Percentiles rank a stretch among this genome's conserved stretches.
These are phyloP conservation scores for Suillus sp. DNA, from an alignment of 768 basidiomycete genomes.

Conservation along the genomic window DNA sequence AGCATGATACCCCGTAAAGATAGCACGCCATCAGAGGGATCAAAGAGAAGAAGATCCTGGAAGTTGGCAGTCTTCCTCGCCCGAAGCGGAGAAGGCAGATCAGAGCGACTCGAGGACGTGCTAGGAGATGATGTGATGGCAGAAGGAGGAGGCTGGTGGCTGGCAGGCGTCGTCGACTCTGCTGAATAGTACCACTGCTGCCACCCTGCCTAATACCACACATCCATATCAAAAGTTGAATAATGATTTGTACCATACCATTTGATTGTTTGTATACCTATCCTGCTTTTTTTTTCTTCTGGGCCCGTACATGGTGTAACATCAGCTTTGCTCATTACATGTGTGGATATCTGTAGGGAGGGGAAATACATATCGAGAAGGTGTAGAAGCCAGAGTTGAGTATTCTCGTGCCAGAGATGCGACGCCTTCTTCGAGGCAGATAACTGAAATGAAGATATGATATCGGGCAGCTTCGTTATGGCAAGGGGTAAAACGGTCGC, in stretches of 20 bases:
- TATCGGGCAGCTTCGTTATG: too few species aligned
- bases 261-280: conserved; percentile 34
- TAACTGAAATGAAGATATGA: too few species aligned
- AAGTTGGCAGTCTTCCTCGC: conserved; percentile 45
- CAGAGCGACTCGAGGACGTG: conserved; percentile 32
- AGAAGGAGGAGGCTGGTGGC: conserved; percentile 40
- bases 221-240: conserved; percentile 24
- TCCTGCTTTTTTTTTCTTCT: conserved; percentile 20
- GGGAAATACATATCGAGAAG: too few species aligned
- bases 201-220: conserved; percentile 21
- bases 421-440: too few species aligned
- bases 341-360: too few species aligned
- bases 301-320: conserved; percentile 34
- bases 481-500: too few species aligned
- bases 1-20: conserved; percentile 56
- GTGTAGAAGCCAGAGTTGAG: too few species aligned
- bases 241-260: conserved; percentile 33
- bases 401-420: too few species aligned
- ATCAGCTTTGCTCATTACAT: conserved; percentile 34
- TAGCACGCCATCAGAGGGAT: conserved; percentile 56
- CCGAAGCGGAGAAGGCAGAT: conserved; percentile 30
- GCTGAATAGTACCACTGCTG: conserved; percentile 34
- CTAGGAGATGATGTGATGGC: conserved; percentile 29
- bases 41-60: conserved; percentile 71
- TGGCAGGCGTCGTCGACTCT: conserved; percentile 34